Evolutionary conservation across 148 eudicot genomes (phyloP), one percentile per base, ranked within the genome.

Genomic region (Silene uniflora): DNA sequence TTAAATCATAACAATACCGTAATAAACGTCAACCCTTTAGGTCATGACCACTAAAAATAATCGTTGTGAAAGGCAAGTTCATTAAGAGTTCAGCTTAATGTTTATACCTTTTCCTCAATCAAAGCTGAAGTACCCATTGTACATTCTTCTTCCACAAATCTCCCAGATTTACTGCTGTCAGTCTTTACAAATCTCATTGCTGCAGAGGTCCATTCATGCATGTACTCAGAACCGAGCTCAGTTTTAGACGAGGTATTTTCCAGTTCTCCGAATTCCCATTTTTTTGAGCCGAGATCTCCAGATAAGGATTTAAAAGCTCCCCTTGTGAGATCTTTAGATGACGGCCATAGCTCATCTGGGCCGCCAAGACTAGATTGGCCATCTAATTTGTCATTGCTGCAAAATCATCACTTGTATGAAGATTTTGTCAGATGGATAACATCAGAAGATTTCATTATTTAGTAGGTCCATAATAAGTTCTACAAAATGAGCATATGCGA

Each of bases 321-420:
- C 59, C 82, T 76, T 17, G 77, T 62, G 44, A 87, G 77, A 78
- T 86, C 89, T 81, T 87, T 85, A 70, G 90, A 84, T 69, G 93
- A 82, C 23, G 88, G 72, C 97, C 97, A 90, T 52, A 85, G 76
- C 82, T 79, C 89, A 76, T 91, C 86, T 42, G 83, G 55, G 75
- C 79, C 83, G 55, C 86, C 87, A 79, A 85, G 88, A 73, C 84
- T 82, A 70, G 82, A 46, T 73, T 76, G 81, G 75, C 89, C 93
- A 46, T 82, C 78, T 73, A 83, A 75, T 64, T 82, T 88, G 71
- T 81, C 84, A 67, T 87, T 83, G 74, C 93, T 93, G 98, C 87
- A 89, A 89, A 85, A 87, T 82, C 79, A 81, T 78, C 88, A 86
- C 90, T 85, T 88, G 91, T 86, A 86, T 84, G 91, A 87, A 87